These are phyloP conservation scores for Pythium insidiosum DNA, from an alignment of 352 stramenopile species.

Conservation along the genomic window DNA sequence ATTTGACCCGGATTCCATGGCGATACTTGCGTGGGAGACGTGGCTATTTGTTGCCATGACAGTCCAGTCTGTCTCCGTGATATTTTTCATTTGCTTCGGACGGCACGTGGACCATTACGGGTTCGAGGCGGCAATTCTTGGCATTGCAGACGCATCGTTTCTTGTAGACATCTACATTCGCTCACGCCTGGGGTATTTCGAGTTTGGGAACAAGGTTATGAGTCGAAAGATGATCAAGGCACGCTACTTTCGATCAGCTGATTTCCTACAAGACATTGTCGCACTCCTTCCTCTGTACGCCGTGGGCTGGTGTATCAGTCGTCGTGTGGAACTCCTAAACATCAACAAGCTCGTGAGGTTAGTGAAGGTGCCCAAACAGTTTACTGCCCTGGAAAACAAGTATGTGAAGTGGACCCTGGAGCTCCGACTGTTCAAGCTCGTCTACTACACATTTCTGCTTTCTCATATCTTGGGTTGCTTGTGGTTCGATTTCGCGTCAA, in stretches of 20 bases:
- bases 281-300: constrained; percentile 41
- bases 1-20: constrained; percentile 43
- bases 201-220: constrained; percentile 74
- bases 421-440: constrained; percentile 61
- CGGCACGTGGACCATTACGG: constrained; percentile 3
- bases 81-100: constrained; percentile 42
- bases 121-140: constrained; percentile 17
- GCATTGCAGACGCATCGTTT: constrained; percentile 39
- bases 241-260: constrained; percentile 34
- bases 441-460: constrained; percentile 67
- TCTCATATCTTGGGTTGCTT: constrained; percentile 48
- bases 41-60: constrained; percentile 52
- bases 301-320: constrained; percentile 24
- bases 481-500: constrained; percentile 51
- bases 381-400: constrained; percentile 45
- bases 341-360: constrained; percentile 59
- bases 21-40: constrained; percentile 47
- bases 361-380: constrained; percentile 46
- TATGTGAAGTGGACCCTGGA: constrained; percentile 54
- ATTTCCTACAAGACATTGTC: constrained; percentile 37
- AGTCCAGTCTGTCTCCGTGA: constrained; percentile 30
- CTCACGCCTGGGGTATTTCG: constrained; percentile 41
- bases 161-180: constrained; percentile 46
- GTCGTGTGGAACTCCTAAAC: constrained; percentile 35
- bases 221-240: constrained; percentile 22